A percentile compares a stretch with the other conserved stretches of the same genome.
phyloP scores from a whole-genome alignment of 345 rosid species.

The Rubroshorea leprosula region DNA sequence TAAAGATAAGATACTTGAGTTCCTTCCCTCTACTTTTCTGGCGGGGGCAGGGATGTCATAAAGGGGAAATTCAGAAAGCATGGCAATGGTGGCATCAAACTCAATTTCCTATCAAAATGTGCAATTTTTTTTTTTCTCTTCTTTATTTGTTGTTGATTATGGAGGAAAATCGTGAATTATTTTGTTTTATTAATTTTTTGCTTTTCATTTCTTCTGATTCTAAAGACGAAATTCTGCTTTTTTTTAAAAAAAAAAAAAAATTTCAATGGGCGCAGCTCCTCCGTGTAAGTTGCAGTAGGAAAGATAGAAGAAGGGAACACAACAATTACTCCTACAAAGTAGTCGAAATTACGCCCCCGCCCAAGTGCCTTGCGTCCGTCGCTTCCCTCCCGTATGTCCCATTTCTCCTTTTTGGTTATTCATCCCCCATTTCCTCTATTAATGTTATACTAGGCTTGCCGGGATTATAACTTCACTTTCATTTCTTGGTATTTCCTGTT shows the following conservation, averaged over 20 bases:
- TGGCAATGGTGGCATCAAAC: conserved; percentile 5
- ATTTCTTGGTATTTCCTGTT: not conserved
- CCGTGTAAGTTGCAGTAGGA: conserved; percentile 58
- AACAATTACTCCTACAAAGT: conserved; percentile 66
- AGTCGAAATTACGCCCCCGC: conserved; percentile 89
- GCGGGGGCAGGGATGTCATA: not conserved
- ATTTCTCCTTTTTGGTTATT: not conserved
- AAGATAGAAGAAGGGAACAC: conserved; percentile 55
- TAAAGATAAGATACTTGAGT: no score
- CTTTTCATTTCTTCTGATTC: not conserved
- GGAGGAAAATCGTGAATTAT: not conserved
- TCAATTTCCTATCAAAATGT: conserved; percentile 11
- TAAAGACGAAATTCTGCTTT: not conserved
- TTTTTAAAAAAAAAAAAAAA: no score
- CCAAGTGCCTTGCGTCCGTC: conserved; percentile 81
- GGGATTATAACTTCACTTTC: no score
- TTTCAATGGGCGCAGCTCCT: conserved; percentile 29
- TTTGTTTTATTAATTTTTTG: not conserved
- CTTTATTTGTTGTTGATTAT: not conserved
- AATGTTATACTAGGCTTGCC: no score
- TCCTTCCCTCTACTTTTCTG: no score
- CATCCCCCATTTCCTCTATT: not conserved
- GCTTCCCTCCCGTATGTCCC: conserved; percentile 65
- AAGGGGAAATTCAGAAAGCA: not conserved
- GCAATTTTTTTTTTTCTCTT: not conserved